Conservation (phyloP, 2,329 filamentous ascomycete species). For the Scedosporium dehoogii region DNA sequence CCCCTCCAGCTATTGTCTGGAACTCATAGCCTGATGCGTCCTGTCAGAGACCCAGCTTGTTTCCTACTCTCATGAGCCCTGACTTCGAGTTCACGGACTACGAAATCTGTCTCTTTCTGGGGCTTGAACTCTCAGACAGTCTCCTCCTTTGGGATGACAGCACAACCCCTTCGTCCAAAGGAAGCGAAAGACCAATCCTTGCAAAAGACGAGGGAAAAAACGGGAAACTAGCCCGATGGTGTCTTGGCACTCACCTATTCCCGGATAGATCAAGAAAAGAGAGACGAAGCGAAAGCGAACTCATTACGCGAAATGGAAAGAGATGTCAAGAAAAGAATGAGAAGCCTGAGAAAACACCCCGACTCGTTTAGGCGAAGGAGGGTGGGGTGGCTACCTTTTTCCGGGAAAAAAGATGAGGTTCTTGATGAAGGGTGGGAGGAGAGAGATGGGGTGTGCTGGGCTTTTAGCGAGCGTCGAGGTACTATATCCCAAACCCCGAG, state of each 20-base stretch:
- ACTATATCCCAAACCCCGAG: not conserved
- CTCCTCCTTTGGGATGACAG: too few relatives aligned
- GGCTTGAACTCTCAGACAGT: too few relatives aligned
- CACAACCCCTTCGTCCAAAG: too few relatives aligned
- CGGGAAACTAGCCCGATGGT: not conserved
- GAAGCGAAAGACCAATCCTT: too few relatives aligned
- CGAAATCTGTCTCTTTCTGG: too few relatives aligned
- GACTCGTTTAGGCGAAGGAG: not conserved
- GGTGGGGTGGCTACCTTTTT: not conserved
- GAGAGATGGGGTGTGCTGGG: not conserved
- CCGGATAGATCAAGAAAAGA: not conserved
- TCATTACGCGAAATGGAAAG: not conserved
- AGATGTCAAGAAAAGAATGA: not conserved
- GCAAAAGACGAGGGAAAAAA: not conserved
- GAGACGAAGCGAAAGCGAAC: not conserved
- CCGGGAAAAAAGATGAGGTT: not conserved
- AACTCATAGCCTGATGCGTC: too few relatives aligned
- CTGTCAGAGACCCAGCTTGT: too few relatives aligned
- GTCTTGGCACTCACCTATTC: not conserved
- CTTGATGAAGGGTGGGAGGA: not conserved
- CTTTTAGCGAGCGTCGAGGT: not conserved
- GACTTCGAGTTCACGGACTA: too few relatives aligned
- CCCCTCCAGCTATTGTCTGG: too few relatives aligned
- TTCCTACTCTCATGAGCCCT: too few relatives aligned
- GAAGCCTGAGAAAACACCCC: not conserved